Conservation (phyloP, 169 alveolate genomes). For the Plasmodium gonderi region DNA sequence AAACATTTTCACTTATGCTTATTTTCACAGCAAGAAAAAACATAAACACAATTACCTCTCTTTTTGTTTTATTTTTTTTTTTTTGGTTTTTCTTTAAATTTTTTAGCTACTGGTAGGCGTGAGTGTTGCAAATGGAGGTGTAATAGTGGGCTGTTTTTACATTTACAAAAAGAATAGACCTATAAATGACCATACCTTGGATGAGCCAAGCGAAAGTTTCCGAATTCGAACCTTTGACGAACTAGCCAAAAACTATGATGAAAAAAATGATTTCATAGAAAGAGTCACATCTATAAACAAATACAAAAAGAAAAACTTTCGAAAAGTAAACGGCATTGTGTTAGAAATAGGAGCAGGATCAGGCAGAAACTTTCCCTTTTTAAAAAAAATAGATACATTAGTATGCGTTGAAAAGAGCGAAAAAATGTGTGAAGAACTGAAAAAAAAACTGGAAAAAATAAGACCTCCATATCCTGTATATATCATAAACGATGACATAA, state of each 20-base stretch:
- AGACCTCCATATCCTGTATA: slow-evolving; percentile 84
- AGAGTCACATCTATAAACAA: slow-evolving; percentile 51
- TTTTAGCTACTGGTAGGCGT: slow-evolving; percentile 70
- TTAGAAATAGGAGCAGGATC: slow-evolving; percentile 87
- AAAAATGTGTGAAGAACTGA: slow-evolving; percentile 83
- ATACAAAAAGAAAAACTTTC: slow-evolving; percentile 73
- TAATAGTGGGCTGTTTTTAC: slow-evolving; percentile 52
- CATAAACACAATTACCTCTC: neutral
- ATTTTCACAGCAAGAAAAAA: neutral
- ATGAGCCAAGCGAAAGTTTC: slow-evolving; percentile 45
- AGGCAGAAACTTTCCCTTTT: slow-evolving; percentile 76
- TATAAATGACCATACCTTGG: slow-evolving; percentile 21
- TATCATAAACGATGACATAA: slow-evolving; percentile 80
- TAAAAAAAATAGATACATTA: slow-evolving; percentile 78
- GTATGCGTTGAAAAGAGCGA: slow-evolving; percentile 83
- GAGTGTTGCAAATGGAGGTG: slow-evolving; percentile 61
- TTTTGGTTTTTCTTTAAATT: neutral
- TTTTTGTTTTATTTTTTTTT: neutral
- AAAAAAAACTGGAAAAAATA: slow-evolving; percentile 77
- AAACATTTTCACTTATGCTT: too few species aligned
- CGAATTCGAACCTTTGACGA: slow-evolving; percentile 57
- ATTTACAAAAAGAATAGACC: slow-evolving; percentile 67
- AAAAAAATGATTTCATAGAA: slow-evolving; percentile 73
- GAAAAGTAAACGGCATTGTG: slow-evolving; percentile 83
- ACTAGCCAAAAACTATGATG: slow-evolving; percentile 73